These are phyloP conservation scores for Dichomitus squalens DNA, from an alignment of 1,284 basidiomycete genomes.

Conservation along the genomic window DNA sequence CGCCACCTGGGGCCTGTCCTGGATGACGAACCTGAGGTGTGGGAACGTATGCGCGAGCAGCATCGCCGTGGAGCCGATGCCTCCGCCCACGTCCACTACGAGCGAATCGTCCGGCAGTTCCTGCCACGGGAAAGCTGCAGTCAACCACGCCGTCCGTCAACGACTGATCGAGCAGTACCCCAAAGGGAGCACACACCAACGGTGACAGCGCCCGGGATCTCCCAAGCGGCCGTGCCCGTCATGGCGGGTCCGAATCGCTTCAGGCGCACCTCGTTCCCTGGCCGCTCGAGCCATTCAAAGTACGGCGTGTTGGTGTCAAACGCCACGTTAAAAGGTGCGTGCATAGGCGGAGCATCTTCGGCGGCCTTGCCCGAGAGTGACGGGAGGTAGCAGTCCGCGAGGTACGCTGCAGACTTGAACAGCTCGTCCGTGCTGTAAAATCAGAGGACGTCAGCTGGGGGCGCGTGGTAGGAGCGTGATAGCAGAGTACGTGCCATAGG, in stretches of 20 bases:
- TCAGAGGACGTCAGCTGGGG: neutral
- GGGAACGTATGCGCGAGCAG: slow-evolving; percentile 59
- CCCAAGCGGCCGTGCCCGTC: slow-evolving; percentile 67
- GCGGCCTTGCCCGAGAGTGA: neutral
- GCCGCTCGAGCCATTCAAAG: slow-evolving; percentile 41
- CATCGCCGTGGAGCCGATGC: slow-evolving; percentile 75
- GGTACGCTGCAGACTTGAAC: slow-evolving; percentile 68
- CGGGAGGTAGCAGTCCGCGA: slow-evolving; percentile 58
- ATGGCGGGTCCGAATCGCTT: slow-evolving; percentile 72
- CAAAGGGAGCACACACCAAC: slow-evolving; percentile 39
- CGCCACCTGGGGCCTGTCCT: slow-evolving; percentile 66
- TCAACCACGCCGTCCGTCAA: neutral
- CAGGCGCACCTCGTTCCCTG: slow-evolving; percentile 43
- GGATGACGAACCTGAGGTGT: slow-evolving; percentile 63
- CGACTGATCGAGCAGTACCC: neutral
- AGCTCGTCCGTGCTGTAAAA: slow-evolving; percentile 67
- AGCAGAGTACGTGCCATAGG: slow-evolving; percentile 48
- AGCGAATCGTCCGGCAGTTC: slow-evolving; percentile 51
- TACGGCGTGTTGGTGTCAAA: slow-evolving; percentile 37
- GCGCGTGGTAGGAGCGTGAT: neutral
- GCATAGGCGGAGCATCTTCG: slow-evolving; percentile 24
- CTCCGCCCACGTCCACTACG: slow-evolving; percentile 74
- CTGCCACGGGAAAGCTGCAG: slow-evolving; percentile 64
- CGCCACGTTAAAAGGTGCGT: slow-evolving; percentile 39
- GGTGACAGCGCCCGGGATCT: slow-evolving; percentile 40